Conservation (phyloP, 768 basidiomycete species). For the Auriculariales sp. region DNA sequence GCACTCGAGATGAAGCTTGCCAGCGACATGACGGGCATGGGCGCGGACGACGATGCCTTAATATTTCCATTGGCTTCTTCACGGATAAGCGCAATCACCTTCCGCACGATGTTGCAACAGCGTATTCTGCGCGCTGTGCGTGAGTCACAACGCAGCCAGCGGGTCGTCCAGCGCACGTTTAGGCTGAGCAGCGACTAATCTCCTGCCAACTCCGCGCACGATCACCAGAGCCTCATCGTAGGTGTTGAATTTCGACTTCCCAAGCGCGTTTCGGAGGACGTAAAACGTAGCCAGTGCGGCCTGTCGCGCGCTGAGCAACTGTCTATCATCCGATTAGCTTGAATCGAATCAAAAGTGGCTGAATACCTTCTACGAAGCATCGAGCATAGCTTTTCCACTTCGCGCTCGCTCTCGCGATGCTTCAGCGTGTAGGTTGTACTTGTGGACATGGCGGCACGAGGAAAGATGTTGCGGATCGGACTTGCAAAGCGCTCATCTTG, state of each 20-base stretch:
- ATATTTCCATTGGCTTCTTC: conserved; percentile 74
- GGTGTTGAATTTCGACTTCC: conserved; percentile 72
- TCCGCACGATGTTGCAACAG: conserved; percentile 87
- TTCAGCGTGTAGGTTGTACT: no score
- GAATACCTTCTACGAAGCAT: background rate
- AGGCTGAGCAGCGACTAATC: conserved; percentile 80
- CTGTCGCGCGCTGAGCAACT: conserved; percentile 80
- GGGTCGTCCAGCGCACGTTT: conserved; percentile 80
- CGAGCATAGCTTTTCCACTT: conserved; percentile 55
- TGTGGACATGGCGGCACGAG: no score
- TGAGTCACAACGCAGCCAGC: conserved; percentile 3
- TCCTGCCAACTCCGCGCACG: conserved; percentile 65
- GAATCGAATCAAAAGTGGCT: background rate
- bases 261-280: conserved; percentile 79
- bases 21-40: conserved; percentile 40
- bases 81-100: conserved; percentile 82
- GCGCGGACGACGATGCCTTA: no score
- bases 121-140: conserved; percentile 49
- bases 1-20: conserved; percentile 73
- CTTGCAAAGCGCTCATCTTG: no score
- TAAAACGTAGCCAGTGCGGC: conserved; percentile 82
- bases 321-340: conserved; percentile 29
- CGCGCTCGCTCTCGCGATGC: conserved; percentile 31
- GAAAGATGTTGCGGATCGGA: no score
- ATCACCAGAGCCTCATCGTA: conserved; percentile 73